A percentile compares a stretch with the other conserved stretches of the same genome.
These are phyloP conservation scores for Ceratobasidium sp. DNA, from an alignment of 1,284 basidiomycete genomes.

Conservation along the genomic window DNA sequence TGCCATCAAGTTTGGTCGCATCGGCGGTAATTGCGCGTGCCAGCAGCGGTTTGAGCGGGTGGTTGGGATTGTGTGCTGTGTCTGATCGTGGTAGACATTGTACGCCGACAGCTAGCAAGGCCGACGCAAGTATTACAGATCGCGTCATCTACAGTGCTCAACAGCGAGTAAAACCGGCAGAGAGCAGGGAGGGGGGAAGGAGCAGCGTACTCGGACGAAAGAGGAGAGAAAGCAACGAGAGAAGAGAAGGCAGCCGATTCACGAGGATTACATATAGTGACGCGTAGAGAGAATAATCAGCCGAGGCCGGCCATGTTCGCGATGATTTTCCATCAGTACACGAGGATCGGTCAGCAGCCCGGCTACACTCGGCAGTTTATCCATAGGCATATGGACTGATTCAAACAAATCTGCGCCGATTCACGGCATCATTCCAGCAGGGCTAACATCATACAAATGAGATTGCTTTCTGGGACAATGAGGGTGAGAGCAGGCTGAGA, in stretches of 20 bases:
- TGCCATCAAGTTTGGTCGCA: constrained; percentile 51
- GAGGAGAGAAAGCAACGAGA: constrained; percentile 29
- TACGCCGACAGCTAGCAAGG: constrained; percentile 9
- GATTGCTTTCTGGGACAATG: neutral
- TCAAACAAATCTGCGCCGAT: neutral
- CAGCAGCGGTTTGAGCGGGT: constrained; percentile 22
- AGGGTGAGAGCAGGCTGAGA: neutral
- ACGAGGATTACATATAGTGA: constrained; percentile 15
- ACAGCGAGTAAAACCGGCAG: neutral
- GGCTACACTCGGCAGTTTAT: constrained; percentile 26
- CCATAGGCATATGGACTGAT: constrained; percentile 12
- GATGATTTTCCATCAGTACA: constrained; percentile 5
- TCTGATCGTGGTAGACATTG: constrained; percentile 26
- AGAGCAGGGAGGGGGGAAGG: neutral
- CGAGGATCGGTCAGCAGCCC: constrained; percentile 10
- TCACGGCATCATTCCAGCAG: neutral
- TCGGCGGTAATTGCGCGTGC: constrained; percentile 52
- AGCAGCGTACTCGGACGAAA: constrained; percentile 5
- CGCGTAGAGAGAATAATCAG: constrained; percentile 21
- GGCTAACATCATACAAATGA: neutral
- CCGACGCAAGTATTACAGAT: constrained; percentile 25
- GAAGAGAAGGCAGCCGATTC: constrained; percentile 15
- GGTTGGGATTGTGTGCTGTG: constrained; percentile 36
- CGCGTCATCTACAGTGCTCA: constrained; percentile 17
- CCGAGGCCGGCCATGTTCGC: constrained; percentile 37